Conservation (phyloP, 495 filamentous ascomycete genomes). For the Margaritispora aquatica region DNA sequence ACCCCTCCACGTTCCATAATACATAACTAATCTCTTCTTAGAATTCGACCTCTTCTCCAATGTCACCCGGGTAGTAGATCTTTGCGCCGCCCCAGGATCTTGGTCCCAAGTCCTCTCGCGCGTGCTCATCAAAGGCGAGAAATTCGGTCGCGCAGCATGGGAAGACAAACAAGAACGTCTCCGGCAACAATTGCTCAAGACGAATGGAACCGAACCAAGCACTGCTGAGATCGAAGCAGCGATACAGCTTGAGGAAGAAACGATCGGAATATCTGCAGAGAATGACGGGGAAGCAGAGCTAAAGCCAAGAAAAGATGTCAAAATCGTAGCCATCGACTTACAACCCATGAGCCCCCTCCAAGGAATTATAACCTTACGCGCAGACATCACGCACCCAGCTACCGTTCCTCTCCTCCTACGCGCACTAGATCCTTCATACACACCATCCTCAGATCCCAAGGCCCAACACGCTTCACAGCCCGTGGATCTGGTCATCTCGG, state of each 20-base stretch:
- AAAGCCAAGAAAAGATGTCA: conserved; percentile 66
- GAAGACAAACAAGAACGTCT: conserved; percentile 67
- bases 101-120: conserved; percentile 96
- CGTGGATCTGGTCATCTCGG: conserved; percentile 87
- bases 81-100: conserved; percentile 92
- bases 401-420: conserved; percentile 83
- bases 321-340: conserved; percentile 91
- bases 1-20: background rate
- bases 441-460: conserved; percentile 40
- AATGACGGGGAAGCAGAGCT: no score
- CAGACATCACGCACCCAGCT: conserved; percentile 94
- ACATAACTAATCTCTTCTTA: conserved; percentile 26
- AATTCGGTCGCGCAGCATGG: conserved; percentile 78
- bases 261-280: conserved; percentile 19
- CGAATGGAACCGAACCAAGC: conserved; percentile 23
- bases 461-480: conserved; percentile 51
- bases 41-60: conserved; percentile 87
- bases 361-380: conserved; percentile 84
- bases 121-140: conserved; percentile 86
- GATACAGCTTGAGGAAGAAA: conserved; percentile 22
- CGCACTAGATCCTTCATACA: conserved; percentile 73
- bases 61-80: conserved; percentile 90
- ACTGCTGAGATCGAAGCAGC: background rate
- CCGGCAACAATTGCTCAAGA: conserved; percentile 46
- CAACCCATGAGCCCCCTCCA: conserved; percentile 92